phyloP scores from a whole-genome alignment of 805 yeast genomes.

The Starmerella powellii region DNA sequence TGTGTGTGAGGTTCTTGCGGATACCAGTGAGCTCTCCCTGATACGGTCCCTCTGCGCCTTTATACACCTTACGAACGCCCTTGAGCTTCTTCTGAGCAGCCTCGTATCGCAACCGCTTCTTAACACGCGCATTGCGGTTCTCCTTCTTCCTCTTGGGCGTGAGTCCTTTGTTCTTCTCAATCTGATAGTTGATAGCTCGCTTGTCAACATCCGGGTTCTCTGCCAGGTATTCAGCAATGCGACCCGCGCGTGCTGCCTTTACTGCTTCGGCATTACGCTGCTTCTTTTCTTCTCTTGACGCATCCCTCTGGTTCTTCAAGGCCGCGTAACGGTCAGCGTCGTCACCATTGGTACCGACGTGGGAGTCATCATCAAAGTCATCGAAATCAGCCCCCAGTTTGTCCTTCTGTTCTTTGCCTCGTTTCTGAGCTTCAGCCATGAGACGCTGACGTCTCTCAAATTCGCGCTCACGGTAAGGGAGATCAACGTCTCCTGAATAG shows the following conservation, averaged over 20 bases:
- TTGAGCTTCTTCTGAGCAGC: conserved; percentile 86
- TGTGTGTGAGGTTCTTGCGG: conserved; percentile 80
- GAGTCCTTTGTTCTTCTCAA: conserved; percentile 89
- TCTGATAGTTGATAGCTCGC: conserved; percentile 90
- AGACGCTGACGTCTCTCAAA: conserved; percentile 84
- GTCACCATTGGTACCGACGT: conserved; percentile 11
- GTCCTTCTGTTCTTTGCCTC: conserved; percentile 56
- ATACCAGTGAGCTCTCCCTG: conserved; percentile 96
- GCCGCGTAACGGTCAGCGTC: conserved; percentile 39
- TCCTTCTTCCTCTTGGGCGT: conserved; percentile 90
- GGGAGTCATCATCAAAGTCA: conserved; percentile 6
- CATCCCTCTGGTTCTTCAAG: conserved; percentile 43
- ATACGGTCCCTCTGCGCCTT: conserved; percentile 63
- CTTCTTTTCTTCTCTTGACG: conserved; percentile 36
- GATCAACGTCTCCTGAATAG: conserved; percentile 68
- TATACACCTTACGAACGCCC: conserved; percentile 81
- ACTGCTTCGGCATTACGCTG: conserved; percentile 60
- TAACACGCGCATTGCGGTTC: conserved; percentile 88
- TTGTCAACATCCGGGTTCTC: conserved; percentile 68
- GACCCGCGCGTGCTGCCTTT: conserved; percentile 74
- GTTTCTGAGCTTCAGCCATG: conserved; percentile 72
- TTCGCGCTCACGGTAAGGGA: conserved; percentile 82
- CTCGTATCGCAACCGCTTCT: conserved; percentile 95
- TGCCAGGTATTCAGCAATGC: conserved; percentile 57
- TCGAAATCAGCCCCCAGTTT: conserved; percentile 33